A percentile compares a stretch with the other conserved stretches of the same genome.
Evolutionary conservation across 371 early-diverging fungal genomes (phyloP).

Genomic region (Rhizopus stolonifer): DNA sequence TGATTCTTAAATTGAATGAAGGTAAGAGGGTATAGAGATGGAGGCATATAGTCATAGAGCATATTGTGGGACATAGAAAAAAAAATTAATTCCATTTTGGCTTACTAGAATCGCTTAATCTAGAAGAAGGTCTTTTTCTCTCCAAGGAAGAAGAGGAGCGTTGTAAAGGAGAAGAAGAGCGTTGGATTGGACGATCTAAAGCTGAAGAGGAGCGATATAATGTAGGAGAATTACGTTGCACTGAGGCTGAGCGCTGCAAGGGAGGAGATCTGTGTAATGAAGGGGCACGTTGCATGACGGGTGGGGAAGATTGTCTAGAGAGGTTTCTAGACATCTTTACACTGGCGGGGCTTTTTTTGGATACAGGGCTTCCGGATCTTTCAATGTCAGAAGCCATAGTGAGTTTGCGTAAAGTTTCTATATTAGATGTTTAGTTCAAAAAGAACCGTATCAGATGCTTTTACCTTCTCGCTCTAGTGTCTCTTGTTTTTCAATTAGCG

Average conservation of each 20-base stretch:
- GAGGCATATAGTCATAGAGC: too few relatives aligned
- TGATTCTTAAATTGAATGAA: too few relatives aligned
- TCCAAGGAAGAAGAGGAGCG: too few relatives aligned
- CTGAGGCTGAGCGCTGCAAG: too few relatives aligned
- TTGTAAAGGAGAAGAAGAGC: slow-evolving; percentile 9
- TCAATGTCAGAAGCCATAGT: background rate
- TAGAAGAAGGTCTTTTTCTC: slow-evolving; percentile 17
- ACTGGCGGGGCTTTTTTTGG: slow-evolving; percentile 17
- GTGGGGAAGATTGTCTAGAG: slow-evolving; percentile 27
- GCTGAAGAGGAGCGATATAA: slow-evolving; percentile 13
- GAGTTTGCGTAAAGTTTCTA: slow-evolving; percentile 2
- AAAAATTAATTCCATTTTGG: slow-evolving; percentile 30
- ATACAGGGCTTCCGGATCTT: slow-evolving; percentile 11
- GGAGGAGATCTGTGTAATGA: too few relatives aligned
- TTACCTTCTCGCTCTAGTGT: too few relatives aligned
- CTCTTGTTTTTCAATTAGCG: slow-evolving; percentile 28
- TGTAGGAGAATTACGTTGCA: too few relatives aligned
- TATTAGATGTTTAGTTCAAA: slow-evolving; percentile 1
- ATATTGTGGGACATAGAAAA: too few relatives aligned
- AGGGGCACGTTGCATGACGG: slow-evolving; percentile 19
- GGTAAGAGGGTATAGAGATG: too few relatives aligned
- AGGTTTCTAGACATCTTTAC: slow-evolving; percentile 16
- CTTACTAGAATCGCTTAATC: slow-evolving; percentile 14
- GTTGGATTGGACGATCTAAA: slow-evolving; percentile 8
- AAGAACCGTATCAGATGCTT: slow-evolving; percentile 13